Conservation (phyloP, 164 flowering plant species). For the Santalum album region DNA sequence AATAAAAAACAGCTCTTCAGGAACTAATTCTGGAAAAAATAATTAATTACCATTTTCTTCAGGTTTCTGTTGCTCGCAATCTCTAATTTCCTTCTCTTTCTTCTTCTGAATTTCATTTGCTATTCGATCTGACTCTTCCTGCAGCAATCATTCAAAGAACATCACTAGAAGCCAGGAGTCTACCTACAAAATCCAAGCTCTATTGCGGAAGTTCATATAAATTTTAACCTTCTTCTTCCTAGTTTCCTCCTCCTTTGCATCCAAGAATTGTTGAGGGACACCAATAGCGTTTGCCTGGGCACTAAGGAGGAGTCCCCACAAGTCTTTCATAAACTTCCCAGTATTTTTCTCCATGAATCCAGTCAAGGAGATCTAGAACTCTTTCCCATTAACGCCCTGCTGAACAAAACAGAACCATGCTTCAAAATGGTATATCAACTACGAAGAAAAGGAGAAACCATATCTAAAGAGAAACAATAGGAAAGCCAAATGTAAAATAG, state of each 20-base stretch:
- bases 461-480: background rate
- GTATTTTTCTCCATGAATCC: slow-evolving; percentile 99
- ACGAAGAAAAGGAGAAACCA: background rate
- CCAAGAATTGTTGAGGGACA: slow-evolving; percentile 91
- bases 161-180: background rate
- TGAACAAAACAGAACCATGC: slow-evolving; percentile 7
- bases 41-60: background rate
- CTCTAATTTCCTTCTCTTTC: slow-evolving; percentile 53
- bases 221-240: slow-evolving; percentile 60
- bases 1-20: slow-evolving; percentile 8
- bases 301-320: slow-evolving; percentile 83
- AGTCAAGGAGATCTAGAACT: slow-evolving; percentile 77
- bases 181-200: background rate
- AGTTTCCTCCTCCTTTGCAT: slow-evolving; percentile 89
- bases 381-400: slow-evolving; percentile 90
- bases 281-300: slow-evolving; percentile 89
- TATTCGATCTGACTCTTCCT: slow-evolving; percentile 75
- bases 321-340: slow-evolving; percentile 96
- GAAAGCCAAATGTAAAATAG: too few species aligned
- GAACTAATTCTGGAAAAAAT: slow-evolving; percentile 29
- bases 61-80: slow-evolving; percentile 9
- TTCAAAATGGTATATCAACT: background rate
- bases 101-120: slow-evolving; percentile 62
- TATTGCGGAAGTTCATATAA: background rate
- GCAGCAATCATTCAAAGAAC: background rate